phyloP scores from a whole-genome alignment of 2,329 filamentous ascomycete species.

The Neonectria magnoliae region DNA sequence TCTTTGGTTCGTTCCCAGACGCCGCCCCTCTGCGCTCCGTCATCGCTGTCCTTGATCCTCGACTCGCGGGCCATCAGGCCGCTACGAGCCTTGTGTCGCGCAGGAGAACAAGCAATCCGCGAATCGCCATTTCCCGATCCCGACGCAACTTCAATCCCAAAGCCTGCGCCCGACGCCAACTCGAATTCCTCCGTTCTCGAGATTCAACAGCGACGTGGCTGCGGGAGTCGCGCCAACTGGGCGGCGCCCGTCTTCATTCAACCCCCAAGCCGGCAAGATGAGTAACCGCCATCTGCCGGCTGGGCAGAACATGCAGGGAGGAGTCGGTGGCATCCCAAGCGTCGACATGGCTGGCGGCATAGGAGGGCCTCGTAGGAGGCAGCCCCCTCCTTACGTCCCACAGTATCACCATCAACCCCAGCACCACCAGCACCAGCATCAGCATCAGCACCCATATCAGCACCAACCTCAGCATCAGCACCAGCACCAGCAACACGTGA shows the following conservation, averaged over 20 bases:
- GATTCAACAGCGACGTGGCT: slow-evolving; percentile 33
- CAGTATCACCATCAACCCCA: slow-evolving; percentile 54
- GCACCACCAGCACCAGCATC: slow-evolving; percentile 33
- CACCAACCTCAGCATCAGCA: slow-evolving; percentile 44
- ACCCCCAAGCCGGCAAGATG: slow-evolving; percentile 78
- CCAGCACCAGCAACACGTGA: slow-evolving; percentile 54
- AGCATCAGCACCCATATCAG: slow-evolving; percentile 46
- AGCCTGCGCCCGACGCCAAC: slow-evolving; percentile 27
- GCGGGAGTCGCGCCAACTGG: slow-evolving; percentile 48
- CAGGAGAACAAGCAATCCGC: slow-evolving; percentile 17
- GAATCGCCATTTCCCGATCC: slow-evolving; percentile 17
- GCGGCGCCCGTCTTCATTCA: slow-evolving; percentile 47
- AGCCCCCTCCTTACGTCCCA: slow-evolving; percentile 50
- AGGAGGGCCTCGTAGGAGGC: slow-evolving; percentile 52
- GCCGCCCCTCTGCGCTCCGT: slow-evolving; percentile 31
- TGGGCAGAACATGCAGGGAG: slow-evolving; percentile 71
- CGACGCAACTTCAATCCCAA: slow-evolving; percentile 37
- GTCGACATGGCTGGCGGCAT: slow-evolving; percentile 49
- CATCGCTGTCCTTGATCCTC: slow-evolving; percentile 26
- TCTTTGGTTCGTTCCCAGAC: slow-evolving; percentile 10
- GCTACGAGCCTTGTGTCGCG: slow-evolving; percentile 39
- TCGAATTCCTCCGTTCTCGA: slow-evolving; percentile 21
- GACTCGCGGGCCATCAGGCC: slow-evolving; percentile 30
- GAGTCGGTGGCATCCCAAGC: slow-evolving; percentile 46
- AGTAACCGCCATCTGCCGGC: slow-evolving; percentile 80